These are phyloP conservation scores for Collybiopsis luxurians DNA, from an alignment of 768 basidiomycete species.

Conservation along the genomic window DNA sequence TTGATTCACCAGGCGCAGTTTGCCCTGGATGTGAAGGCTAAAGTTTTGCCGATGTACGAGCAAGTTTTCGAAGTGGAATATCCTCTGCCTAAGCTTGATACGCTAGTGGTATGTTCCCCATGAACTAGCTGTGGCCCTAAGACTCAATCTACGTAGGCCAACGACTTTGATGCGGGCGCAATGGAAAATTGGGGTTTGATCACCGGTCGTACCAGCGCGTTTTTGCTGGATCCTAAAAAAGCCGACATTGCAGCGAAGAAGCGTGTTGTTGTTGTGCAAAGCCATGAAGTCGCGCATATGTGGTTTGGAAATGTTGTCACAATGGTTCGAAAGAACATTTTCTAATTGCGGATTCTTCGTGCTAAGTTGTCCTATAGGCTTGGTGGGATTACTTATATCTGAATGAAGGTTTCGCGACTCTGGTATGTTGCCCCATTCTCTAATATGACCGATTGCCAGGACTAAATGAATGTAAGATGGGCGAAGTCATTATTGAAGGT, in stretches of 20 bases:
- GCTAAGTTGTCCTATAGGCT: background rate
- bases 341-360: background rate
- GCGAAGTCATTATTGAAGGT: slow-evolving; percentile 63
- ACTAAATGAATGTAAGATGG: slow-evolving; percentile 40
- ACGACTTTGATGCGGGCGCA: slow-evolving; percentile 66
- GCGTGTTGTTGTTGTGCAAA: slow-evolving; percentile 53
- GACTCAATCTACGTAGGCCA: slow-evolving; percentile 28
- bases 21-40: slow-evolving; percentile 63
- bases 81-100: slow-evolving; percentile 77
- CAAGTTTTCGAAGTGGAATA: slow-evolving; percentile 72
- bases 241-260: slow-evolving; percentile 57
- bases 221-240: slow-evolving; percentile 56
- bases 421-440: slow-evolving; percentile 9
- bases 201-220: slow-evolving; percentile 66
- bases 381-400: slow-evolving; percentile 58
- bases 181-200: slow-evolving; percentile 80
- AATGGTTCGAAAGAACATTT: slow-evolving; percentile 50
- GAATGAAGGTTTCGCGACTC: slow-evolving; percentile 37
- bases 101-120: slow-evolving; percentile 46
- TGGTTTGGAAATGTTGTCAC: slow-evolving; percentile 73
- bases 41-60: slow-evolving; percentile 67
- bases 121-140: background rate
- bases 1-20: slow-evolving; percentile 60
- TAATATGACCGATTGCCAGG: background rate
- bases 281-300: slow-evolving; percentile 65